phyloP scores from a whole-genome alignment of 768 basidiomycete genomes.

The Exsudoporus frostii region DNA sequence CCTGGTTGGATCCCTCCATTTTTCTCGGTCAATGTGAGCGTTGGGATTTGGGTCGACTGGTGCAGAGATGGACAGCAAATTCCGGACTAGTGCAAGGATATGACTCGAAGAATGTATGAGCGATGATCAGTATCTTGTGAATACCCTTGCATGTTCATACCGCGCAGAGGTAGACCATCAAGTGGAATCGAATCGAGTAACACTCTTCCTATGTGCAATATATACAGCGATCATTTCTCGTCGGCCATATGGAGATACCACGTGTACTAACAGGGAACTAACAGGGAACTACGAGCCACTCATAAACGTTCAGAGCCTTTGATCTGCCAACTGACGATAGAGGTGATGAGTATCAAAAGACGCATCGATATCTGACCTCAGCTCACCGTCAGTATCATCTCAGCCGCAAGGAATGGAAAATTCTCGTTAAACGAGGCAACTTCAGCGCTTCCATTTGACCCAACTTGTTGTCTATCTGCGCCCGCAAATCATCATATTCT shows the following conservation, averaged over 20 bases:
- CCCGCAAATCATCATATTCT: slow-evolving; percentile 3
- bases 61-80: background rate
- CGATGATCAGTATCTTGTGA: background rate
- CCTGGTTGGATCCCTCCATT: background rate
- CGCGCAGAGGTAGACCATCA: too few relatives aligned
- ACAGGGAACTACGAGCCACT: background rate
- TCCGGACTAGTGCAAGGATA: background rate
- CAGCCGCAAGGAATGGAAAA: too few relatives aligned
- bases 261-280: background rate
- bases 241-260: background rate
- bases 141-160: background rate
- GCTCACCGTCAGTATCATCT: background rate
- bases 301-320: too few relatives aligned
- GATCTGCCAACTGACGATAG: background rate
- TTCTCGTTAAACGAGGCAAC: background rate
- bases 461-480: slow-evolving; percentile 5
- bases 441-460: slow-evolving; percentile 12
- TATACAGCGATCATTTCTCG: too few relatives aligned
- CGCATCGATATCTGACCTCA: background rate
- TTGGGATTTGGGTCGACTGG: background rate
- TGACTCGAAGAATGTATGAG: background rate
- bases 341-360: background rate
- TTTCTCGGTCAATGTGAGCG: background rate
- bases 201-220: background rate
- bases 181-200: too few relatives aligned